A percentile compares a stretch with the other conserved stretches of the same genome.
Evolutionary conservation across 2,329 filamentous ascomycete genomes (phyloP).

Genomic region (Kalaharituber pfeilii): DNA sequence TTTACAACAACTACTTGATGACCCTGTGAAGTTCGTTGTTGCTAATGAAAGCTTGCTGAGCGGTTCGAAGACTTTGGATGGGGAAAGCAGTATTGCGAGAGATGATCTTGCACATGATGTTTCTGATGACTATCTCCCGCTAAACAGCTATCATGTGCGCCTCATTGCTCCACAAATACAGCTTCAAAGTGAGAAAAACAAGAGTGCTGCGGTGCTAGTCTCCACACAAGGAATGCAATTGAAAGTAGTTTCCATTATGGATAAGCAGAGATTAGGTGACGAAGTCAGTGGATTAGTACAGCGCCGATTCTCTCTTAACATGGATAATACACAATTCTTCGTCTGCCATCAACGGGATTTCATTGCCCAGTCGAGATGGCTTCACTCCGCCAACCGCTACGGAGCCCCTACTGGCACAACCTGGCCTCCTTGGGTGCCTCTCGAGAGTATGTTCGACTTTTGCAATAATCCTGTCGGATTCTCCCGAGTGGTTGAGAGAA

Average conservation of each 20-base stretch:
- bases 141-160: constrained; percentile 86
- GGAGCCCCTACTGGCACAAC: constrained; percentile 67
- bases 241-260: constrained; percentile 95
- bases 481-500: constrained; percentile 89
- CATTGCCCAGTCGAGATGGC: constrained; percentile 61
- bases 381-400: constrained; percentile 89
- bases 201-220: constrained; percentile 88
- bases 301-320: constrained; percentile 77
- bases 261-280: constrained; percentile 81
- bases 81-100: constrained; percentile 13
- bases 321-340: constrained; percentile 97
- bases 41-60: constrained; percentile 39
- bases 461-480: constrained; percentile 90
- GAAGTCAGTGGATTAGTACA: constrained; percentile 90
- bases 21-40: constrained; percentile 66
- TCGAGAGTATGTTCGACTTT: constrained; percentile 98
- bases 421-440: constrained; percentile 96
- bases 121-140: constrained; percentile 68
- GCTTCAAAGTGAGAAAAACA: constrained; percentile 94
- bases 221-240: constrained; percentile 96
- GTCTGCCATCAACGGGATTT: constrained; percentile 90
- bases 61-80: constrained; percentile 11
- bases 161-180: constrained; percentile 96
- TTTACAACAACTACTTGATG: constrained; percentile 55
- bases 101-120: constrained; percentile 54